A percentile compares a stretch with the other conserved stretches of the same genome.
These are phyloP conservation scores for Colletotrichum paranaense DNA, from an alignment of 2,329 filamentous ascomycete genomes.

Conservation along the genomic window DNA sequence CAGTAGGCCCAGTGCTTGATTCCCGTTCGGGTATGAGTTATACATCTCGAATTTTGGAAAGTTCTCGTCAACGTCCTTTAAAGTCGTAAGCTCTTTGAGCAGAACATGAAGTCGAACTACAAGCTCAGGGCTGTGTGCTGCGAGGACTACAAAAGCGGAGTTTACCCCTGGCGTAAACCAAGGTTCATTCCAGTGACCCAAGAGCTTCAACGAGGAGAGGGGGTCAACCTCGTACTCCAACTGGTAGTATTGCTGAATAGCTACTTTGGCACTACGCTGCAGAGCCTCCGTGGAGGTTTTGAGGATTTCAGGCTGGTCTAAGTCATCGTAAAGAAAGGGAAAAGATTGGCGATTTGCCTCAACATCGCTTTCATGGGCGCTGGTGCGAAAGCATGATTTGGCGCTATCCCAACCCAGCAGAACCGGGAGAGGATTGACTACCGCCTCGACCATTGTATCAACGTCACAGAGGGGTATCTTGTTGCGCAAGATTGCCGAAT, in stretches of 20 bases:
- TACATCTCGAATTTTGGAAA: neutral
- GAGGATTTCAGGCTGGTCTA: neutral
- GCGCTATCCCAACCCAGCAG: neutral
- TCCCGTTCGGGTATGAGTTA: neutral
- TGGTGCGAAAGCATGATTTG: neutral
- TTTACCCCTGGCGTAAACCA: neutral
- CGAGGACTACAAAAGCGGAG: neutral
- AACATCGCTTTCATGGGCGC: neutral
- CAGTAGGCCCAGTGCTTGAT: neutral
- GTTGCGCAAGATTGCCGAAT: too few species aligned
- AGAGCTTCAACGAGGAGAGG: neutral
- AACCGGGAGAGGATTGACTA: neutral
- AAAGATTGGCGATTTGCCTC: neutral
- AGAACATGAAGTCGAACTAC: neutral
- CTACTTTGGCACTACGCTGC: neutral
- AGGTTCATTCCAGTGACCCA: too few species aligned
- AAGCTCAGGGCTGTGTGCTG: neutral
- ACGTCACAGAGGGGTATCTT: too few species aligned
- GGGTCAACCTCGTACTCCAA: neutral
- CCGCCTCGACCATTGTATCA: neutral
- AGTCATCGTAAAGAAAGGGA: neutral
- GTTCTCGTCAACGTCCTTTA: neutral
- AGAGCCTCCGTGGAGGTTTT: neutral
- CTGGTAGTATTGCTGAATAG: neutral
- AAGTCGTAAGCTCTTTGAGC: neutral